Evolutionary conservation across 352 stramenopile species (phyloP).

Genomic region (Globisporangium cystogenes): DNA sequence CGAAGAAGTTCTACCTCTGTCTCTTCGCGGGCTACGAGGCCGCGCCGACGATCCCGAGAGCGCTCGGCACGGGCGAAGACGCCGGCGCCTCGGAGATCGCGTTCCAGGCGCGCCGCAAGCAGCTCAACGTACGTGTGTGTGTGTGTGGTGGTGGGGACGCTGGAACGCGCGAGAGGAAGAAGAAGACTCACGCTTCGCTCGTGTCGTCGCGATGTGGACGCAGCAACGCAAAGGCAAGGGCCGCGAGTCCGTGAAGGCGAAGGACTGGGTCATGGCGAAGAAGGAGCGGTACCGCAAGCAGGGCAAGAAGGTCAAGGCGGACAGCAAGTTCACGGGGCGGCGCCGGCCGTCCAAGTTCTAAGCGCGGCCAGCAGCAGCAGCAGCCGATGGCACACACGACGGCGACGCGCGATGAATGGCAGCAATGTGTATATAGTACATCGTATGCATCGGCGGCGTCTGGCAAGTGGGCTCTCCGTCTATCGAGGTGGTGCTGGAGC

Average conservation of each 20-base stretch:
- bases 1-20: constrained; percentile 99
- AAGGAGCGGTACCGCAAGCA: constrained; percentile 97
- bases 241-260: constrained; percentile 58
- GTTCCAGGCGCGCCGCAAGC: constrained; percentile 55
- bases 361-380: constrained; percentile 4
- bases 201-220: constrained; percentile 1
- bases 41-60: constrained; percentile 74
- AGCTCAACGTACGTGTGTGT: constrained; percentile 36
- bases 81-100: constrained; percentile 35
- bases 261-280: constrained; percentile 97
- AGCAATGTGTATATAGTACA: constrained; percentile 54
- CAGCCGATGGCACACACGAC: no score
- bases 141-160: no score
- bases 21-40: constrained; percentile 93
- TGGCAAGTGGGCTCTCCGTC: constrained; percentile 8
- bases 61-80: constrained; percentile 56
- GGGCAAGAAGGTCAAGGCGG: constrained; percentile 95
- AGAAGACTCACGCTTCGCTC: no score
- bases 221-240: constrained; percentile 48
- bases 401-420: constrained; percentile 7
- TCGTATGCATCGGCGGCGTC: constrained; percentile 21
- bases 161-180: no score
- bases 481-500: no score
- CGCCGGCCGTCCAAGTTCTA: constrained; percentile 96
- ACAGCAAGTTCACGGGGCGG: constrained; percentile 98